Conservation (phyloP, 2,329 filamentous ascomycete species). For the Claviceps monticola region DNA sequence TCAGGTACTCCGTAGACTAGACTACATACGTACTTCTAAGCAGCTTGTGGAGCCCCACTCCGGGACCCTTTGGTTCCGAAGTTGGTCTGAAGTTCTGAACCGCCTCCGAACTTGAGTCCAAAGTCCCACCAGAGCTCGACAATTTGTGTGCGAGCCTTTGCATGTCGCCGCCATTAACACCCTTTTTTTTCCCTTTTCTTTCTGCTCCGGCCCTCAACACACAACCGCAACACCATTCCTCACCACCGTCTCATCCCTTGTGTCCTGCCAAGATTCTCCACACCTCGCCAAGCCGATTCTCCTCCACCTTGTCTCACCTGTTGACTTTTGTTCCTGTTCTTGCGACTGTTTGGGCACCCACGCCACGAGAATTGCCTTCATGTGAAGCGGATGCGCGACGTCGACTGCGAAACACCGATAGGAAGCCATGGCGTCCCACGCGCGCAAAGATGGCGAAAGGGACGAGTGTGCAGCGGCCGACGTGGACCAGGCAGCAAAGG, state of each 20-base stretch:
- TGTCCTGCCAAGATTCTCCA: background rate
- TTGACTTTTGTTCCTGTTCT: background rate
- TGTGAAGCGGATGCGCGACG: background rate
- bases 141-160: background rate
- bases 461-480: conserved; percentile 33
- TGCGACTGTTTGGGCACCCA: background rate
- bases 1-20: too few relatives aligned
- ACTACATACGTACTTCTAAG: too few relatives aligned
- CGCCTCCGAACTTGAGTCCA: background rate
- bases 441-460: conserved; percentile 32
- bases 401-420: background rate
- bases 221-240: background rate
- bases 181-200: too few relatives aligned
- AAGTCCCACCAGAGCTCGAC: background rate
- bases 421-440: conserved; percentile 7
- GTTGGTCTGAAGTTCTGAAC: too few relatives aligned
- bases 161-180: background rate
- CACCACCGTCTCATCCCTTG: background rate
- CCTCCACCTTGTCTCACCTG: background rate
- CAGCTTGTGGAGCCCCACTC: too few relatives aligned
- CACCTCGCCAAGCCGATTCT: background rate
- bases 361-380: background rate
- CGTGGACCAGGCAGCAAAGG: conserved; percentile 25
- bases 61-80: too few relatives aligned
- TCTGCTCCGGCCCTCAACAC: background rate